phyloP scores from a whole-genome alignment of 768 basidiomycete species.

The Macrolepiota dolichaula region DNA sequence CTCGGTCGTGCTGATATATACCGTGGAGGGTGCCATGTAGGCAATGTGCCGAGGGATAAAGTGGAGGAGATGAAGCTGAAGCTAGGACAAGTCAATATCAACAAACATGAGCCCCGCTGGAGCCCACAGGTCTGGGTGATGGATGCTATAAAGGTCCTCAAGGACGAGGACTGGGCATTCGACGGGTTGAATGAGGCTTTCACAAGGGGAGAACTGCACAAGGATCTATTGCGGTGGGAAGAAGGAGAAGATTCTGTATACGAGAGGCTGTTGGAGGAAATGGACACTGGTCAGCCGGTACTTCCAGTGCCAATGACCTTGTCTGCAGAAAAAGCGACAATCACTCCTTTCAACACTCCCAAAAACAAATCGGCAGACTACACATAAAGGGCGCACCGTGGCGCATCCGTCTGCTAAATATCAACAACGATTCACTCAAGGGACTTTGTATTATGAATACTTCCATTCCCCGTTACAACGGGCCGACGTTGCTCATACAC shows the following conservation, averaged over 20 bases:
- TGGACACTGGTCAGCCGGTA: neutral
- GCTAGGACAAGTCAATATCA: conserved; percentile 6
- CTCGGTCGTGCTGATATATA: conserved; percentile 6
- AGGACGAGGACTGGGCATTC: conserved; percentile 10
- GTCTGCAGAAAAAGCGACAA: neutral
- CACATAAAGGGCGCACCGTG: neutral
- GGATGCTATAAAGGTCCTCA: conserved; percentile 8
- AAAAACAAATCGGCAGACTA: neutral
- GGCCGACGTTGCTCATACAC: neutral
- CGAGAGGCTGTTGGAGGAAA: conserved; percentile 9
- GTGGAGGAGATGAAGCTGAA: conserved; percentile 4
- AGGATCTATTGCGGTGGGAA: conserved; percentile 12
- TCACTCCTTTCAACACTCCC: neutral
- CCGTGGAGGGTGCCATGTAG: conserved; percentile 14
- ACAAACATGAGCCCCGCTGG: conserved; percentile 11
- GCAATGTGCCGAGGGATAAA: conserved; percentile 10
- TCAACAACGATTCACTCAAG: neutral
- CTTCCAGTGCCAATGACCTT: neutral
- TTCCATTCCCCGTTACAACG: neutral
- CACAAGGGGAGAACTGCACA: conserved; percentile 8
- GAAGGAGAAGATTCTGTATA: conserved; percentile 11
- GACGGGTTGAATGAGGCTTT: conserved; percentile 3
- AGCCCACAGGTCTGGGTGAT: conserved; percentile 13
- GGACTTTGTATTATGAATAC: neutral
- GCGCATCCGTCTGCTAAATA: neutral